A percentile compares a stretch with the other conserved stretches of the same genome.
Conservation (phyloP, 345 rosid genomes). For the Jatropha curcas region DNA sequence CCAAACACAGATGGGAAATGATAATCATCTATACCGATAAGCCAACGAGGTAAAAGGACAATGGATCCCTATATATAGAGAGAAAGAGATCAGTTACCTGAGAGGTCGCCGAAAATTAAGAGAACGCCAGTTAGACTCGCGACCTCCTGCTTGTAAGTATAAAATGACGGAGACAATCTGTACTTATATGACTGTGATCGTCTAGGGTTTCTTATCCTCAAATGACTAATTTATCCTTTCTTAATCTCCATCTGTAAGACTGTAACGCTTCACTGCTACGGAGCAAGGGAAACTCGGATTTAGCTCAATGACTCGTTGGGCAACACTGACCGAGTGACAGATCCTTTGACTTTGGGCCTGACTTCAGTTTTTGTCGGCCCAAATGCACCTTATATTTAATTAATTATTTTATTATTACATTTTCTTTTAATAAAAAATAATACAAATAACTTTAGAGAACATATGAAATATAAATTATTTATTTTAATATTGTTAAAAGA, state of each 20-base stretch:
- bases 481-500: no score
- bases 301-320: no score
- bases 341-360: no score
- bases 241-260: background rate
- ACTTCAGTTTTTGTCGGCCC: no score
- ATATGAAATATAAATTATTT: no score
- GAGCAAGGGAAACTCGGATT: no score
- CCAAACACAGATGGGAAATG: background rate
- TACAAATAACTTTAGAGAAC: no score
- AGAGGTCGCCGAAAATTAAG: background rate
- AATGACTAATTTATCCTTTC: slow-evolving; percentile 3
- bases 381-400: no score
- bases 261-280: no score
- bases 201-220: slow-evolving; percentile 13
- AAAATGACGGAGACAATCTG: background rate
- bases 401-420: no score
- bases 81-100: background rate
- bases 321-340: no score
- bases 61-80: background rate
- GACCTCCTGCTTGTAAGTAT: slow-evolving; percentile 9
- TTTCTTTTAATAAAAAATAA: no score
- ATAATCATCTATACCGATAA: background rate
- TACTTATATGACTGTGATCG: background rate
- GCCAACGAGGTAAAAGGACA: background rate
- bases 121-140: background rate